Conservation (phyloP, 2,329 filamentous ascomycete species). For the Arthrinium phaeospermum region DNA sequence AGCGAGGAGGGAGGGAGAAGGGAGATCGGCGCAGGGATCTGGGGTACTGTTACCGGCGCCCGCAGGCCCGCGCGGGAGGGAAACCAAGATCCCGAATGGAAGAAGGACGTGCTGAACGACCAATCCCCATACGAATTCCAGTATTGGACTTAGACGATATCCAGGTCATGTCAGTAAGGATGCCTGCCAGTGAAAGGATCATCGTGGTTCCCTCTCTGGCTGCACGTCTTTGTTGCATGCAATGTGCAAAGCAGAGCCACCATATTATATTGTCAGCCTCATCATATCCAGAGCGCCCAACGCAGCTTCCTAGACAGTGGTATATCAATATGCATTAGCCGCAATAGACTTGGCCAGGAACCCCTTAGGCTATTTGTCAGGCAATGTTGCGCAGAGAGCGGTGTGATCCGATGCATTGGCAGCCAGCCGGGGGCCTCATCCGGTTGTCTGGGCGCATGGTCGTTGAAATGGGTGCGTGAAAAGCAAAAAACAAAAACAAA, state of each 20-base stretch:
- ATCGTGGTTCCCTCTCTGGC: neutral
- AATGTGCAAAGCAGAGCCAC: neutral
- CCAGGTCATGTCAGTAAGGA: neutral
- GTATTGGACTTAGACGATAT: neutral
- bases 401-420: slow-evolving; percentile 15
- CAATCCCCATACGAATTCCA: neutral
- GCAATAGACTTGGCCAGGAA: neutral
- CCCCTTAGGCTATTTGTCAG: neutral
- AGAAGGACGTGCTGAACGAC: neutral
- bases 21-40: slow-evolving; percentile 12
- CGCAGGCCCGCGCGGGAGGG: slow-evolving; percentile 8
- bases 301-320: neutral
- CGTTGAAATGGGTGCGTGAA: slow-evolving; percentile 7
- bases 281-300: neutral
- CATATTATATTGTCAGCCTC: slow-evolving; percentile 6
- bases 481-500: neutral
- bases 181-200: neutral
- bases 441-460: neutral
- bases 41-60: neutral
- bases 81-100: neutral
- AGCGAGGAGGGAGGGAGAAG: neutral
- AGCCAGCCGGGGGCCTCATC: slow-evolving; percentile 7
- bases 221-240: neutral
- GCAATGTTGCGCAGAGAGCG: slow-evolving; percentile 7
- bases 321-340: neutral